Evolutionary conservation across 75 land plant genomes (phyloP), one percentile per base, ranked within the genome.

Genomic region (Isoetes taiwanensis): DNA sequence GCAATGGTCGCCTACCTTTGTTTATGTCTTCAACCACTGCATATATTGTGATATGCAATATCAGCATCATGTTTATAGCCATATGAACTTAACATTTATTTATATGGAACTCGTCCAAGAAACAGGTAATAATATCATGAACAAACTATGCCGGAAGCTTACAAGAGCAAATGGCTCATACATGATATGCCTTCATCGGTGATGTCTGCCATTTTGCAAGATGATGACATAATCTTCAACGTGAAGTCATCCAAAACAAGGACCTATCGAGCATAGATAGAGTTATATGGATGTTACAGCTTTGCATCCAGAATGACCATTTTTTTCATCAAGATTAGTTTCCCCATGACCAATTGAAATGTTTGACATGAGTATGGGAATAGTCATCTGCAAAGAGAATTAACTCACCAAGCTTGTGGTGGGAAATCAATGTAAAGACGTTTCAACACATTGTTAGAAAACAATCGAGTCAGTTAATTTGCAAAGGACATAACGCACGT

Each of bases 201-300:
- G 21, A 88, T 88, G 60, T 93, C 98, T 27, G 96, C 88, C 98
- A 88, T 84, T 67, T 84, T 93, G 86, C 95, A 93, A 32, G 96
- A 58, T 56, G 66, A 65, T 16, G 98, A 93, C 90, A 88, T 79
- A 57, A 88, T 63, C 54, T 84, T 88, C 28, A 89, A 77, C 52
- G 98, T 93, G 53, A 84, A 29, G 61, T 84, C 93, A 66, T 93
- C 98, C 98, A 93, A 78, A 40, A 93, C 77, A 28, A 93, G 79
- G n/a, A 93, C 98, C 98, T 93, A 37, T 3, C 38, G 14, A 37
- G 11, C 9, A 37, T 37, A 37, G 11, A 37, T 37, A 9, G 9
- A 66, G 24, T 8, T 28, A 6, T 10, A 24, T 2, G 63, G 19
- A 4, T 17, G 4, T 27, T 27, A 3, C 25, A 3, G 10, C 28